phyloP scores from a whole-genome alignment of 2,329 filamentous ascomycete genomes.

The Basipetospora chlamydospora region DNA sequence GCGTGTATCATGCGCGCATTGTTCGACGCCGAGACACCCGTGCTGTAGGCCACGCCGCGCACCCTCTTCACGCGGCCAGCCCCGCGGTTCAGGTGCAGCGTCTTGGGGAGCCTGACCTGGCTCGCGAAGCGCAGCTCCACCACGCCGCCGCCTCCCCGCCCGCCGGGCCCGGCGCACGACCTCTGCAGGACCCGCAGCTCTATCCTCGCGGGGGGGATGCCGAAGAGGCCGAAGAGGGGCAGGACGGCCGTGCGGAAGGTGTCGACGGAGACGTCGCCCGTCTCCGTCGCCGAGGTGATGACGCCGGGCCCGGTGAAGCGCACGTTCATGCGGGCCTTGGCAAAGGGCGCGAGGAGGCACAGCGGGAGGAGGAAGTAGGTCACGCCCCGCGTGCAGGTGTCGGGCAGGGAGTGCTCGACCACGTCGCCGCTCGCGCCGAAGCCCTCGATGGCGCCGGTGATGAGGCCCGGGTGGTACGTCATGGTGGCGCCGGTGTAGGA shows the following conservation, averaged over 20 bases:
- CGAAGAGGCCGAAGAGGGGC: constrained; percentile 80
- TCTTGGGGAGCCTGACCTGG: constrained; percentile 87
- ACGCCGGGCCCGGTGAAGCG: constrained; percentile 82
- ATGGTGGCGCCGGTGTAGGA: constrained; percentile 91
- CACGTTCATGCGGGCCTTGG: constrained; percentile 81
- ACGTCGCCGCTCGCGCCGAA: constrained; percentile 61
- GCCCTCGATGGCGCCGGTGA: constrained; percentile 70
- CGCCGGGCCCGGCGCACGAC: constrained; percentile 61
- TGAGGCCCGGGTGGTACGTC: constrained; percentile 80
- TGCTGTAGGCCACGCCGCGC: constrained; percentile 84
- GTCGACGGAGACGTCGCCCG: constrained; percentile 81
- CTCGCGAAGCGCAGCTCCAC: constrained; percentile 91
- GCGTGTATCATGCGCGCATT: constrained; percentile 92
- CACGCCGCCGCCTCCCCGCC: constrained; percentile 70
- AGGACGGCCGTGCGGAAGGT: constrained; percentile 86
- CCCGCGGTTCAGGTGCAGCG: constrained; percentile 69
- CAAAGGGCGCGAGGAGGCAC: constrained; percentile 82
- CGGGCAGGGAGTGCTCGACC: constrained; percentile 66
- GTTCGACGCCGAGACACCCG: constrained; percentile 81
- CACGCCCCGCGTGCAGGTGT: constrained; percentile 63
- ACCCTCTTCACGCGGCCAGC: constrained; percentile 78
- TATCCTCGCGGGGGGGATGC: constrained; percentile 64
- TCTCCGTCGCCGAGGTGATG: constrained; percentile 73
- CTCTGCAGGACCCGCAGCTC: constrained; percentile 71
- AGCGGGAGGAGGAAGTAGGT: constrained; percentile 87